phyloP scores from a whole-genome alignment of 768 basidiomycete genomes.

The Lanmaoa pseudosensibilis region DNA sequence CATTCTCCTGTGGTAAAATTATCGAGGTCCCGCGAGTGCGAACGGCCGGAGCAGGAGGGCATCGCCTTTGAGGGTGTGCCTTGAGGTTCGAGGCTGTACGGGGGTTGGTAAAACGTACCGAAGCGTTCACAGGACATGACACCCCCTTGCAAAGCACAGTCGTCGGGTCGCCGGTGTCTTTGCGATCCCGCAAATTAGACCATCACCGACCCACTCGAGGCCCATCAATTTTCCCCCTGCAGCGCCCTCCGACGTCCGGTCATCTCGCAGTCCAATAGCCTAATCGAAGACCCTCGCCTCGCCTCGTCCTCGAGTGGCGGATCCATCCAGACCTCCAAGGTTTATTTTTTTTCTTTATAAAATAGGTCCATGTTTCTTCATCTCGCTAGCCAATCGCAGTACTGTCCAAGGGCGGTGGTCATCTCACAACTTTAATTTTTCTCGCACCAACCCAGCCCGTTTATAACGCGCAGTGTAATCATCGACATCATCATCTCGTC shows the following conservation, averaged over 20 bases:
- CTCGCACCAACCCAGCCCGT: slow-evolving; percentile 2
- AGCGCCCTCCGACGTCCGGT: slow-evolving; percentile 19
- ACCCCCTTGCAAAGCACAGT: not conserved
- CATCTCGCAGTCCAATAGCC: slow-evolving; percentile 10
- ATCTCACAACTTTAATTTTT: not conserved
- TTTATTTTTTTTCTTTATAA: slow-evolving; percentile 17
- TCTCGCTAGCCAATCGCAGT: slow-evolving; percentile 19
- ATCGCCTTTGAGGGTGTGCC: slow-evolving; percentile 12
- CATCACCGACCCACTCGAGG: slow-evolving; percentile 6
- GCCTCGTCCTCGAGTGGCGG: slow-evolving; percentile 23
- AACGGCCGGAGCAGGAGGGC: slow-evolving; percentile 11
- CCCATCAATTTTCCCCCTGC: slow-evolving; percentile 9
- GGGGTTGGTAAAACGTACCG: not conserved
- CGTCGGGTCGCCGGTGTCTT: slow-evolving; percentile 13
- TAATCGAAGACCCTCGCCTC: slow-evolving; percentile 16
- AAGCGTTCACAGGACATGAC: not conserved
- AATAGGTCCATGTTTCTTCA: slow-evolving; percentile 19
- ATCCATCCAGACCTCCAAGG: slow-evolving; percentile 8
- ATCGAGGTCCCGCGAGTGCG: not conserved
- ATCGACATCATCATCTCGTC: slow-evolving; percentile 1
- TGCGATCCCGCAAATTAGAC: slow-evolving; percentile 8
- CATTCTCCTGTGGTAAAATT: slow-evolving; percentile 1
- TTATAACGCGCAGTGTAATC: slow-evolving; percentile 14
- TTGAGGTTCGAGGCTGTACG: slow-evolving; percentile 18
- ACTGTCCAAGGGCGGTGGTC: not conserved